phyloP scores from a whole-genome alignment of 495 filamentous ascomycete genomes.

The Pseudotulostoma volvatum region DNA sequence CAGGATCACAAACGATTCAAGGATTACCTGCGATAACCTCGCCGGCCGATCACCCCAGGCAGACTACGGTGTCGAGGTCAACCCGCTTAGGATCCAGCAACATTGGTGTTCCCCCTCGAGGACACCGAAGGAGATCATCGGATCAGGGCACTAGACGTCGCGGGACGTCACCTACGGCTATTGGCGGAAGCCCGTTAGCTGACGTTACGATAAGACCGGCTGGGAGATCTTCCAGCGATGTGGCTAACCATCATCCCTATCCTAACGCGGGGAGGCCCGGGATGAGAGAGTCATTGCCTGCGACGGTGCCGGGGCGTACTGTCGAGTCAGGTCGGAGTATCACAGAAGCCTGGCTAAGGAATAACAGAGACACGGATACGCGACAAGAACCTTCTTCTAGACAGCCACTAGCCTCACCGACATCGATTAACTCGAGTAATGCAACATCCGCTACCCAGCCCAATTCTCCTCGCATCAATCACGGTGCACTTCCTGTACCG shows the following conservation, averaged over 20 bases:
- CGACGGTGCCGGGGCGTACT: slow-evolving; percentile 18
- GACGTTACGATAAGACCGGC: slow-evolving; percentile 23
- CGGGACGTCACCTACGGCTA: slow-evolving; percentile 20
- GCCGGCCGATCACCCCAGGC: slow-evolving; percentile 12
- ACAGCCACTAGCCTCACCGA: slow-evolving; percentile 10
- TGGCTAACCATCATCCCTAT: slow-evolving; percentile 21
- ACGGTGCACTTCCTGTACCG: background rate
- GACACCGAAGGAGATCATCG: slow-evolving; percentile 33
- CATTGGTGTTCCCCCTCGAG: slow-evolving; percentile 11
- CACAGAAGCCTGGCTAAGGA: slow-evolving; percentile 18
- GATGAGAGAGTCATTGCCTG: slow-evolving; percentile 11
- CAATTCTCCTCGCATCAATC: background rate
- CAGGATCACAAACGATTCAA: slow-evolving; percentile 22
- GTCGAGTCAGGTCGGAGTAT: slow-evolving; percentile 23
- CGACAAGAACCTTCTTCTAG: slow-evolving; percentile 10
- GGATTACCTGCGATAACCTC: slow-evolving; percentile 5
- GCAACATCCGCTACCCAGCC: background rate
- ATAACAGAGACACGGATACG: slow-evolving; percentile 12
- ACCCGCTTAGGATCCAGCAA: slow-evolving; percentile 35
- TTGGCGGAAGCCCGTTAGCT: slow-evolving; percentile 21
- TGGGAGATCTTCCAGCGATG: slow-evolving; percentile 26
- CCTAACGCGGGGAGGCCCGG: slow-evolving; percentile 10
- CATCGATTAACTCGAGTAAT: slow-evolving; percentile 1
- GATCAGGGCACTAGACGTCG: slow-evolving; percentile 27
- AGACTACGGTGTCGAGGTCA: slow-evolving; percentile 39